Evolutionary conservation across 371 early-diverging fungal genomes (phyloP).

Genomic region (Apophysomyces elegans): DNA sequence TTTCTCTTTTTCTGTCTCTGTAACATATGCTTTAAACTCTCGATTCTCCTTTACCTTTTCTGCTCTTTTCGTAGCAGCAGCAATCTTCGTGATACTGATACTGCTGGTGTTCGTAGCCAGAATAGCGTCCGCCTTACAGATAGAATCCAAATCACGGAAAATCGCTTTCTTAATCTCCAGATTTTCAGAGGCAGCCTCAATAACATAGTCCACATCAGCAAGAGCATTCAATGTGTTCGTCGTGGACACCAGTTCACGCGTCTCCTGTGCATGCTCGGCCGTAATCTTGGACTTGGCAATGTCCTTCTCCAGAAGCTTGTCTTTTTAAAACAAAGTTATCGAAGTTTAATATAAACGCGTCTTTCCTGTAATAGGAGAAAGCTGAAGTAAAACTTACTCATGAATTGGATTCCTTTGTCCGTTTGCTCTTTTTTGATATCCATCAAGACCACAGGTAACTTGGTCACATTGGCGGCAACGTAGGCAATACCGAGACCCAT

Average conservation of each 20-base stretch:
- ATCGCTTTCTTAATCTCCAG: constrained; percentile 84
- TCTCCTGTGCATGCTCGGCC: constrained; percentile 71
- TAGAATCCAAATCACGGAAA: constrained; percentile 77
- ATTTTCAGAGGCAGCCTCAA: constrained; percentile 97
- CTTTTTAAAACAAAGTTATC: constrained; percentile 40
- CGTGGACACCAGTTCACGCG: constrained; percentile 69
- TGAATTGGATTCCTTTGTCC: constrained; percentile 80
- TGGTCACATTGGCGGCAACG: constrained; percentile 89
- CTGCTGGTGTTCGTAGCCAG: constrained; percentile 96
- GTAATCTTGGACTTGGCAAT: constrained; percentile 86
- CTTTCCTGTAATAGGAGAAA: too few relatives aligned
- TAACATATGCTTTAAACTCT: background rate
- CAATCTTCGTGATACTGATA: constrained; percentile 96
- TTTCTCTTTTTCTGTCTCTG: too few relatives aligned
- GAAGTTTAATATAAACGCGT: background rate
- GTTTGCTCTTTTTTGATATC: constrained; percentile 86
- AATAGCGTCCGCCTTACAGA: constrained; percentile 77
- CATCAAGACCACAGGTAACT: constrained; percentile 78
- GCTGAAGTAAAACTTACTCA: constrained; percentile 56
- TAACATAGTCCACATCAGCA: constrained; percentile 77
- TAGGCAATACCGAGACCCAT: constrained; percentile 96
- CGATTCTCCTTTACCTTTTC: constrained; percentile 53
- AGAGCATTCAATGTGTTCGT: constrained; percentile 64
- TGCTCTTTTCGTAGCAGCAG: constrained; percentile 84
- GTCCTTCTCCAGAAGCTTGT: constrained; percentile 88